phyloP scores from a whole-genome alignment of 257 asterid genomes.

The Przewalskia tangutica region DNA sequence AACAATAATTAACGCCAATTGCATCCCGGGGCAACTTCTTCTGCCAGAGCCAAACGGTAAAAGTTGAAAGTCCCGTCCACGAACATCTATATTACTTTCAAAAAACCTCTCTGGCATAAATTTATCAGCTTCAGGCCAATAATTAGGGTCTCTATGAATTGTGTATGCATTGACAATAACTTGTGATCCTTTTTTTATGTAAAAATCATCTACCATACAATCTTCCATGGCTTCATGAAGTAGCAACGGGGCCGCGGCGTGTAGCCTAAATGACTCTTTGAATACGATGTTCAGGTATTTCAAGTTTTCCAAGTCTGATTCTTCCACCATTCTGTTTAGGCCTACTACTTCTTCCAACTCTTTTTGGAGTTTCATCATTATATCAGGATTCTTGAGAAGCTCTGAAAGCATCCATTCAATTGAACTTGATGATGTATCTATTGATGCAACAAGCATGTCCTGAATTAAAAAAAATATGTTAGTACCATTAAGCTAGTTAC shows the following conservation, averaged over 20 bases:
- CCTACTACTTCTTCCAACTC: conserved; percentile 40
- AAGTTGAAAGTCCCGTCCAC: conserved; percentile 45
- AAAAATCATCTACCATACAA: conserved; percentile 22
- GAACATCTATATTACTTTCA: conserved; percentile 24
- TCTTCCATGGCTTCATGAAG: conserved; percentile 43
- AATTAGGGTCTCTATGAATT: conserved; percentile 36
- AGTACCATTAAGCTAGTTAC: neutral
- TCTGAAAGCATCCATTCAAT: conserved; percentile 45
- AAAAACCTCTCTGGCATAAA: conserved; percentile 47
- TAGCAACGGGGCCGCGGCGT: conserved; percentile 39
- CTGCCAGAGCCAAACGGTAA: conserved; percentile 48
- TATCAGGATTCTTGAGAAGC: conserved; percentile 27
- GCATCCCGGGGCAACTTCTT: conserved; percentile 48
- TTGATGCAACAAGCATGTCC: conserved; percentile 46
- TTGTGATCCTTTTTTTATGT: conserved; percentile 33
- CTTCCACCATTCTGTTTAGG: conserved; percentile 37
- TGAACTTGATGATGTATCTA: conserved; percentile 41
- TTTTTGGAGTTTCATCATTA: conserved; percentile 31
- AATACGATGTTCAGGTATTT: conserved; percentile 35
- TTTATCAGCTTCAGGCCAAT: conserved; percentile 35
- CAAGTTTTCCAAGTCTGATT: conserved; percentile 38
- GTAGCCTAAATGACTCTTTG: conserved; percentile 44
- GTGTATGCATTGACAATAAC: conserved; percentile 30
- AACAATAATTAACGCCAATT: conserved; percentile 33
- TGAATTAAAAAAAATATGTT: neutral